Percentiles rank a stretch among this genome's conserved stretches.
phyloP scores from a whole-genome alignment of 2,329 filamentous ascomycete species.

The Penicillium sp. region DNA sequence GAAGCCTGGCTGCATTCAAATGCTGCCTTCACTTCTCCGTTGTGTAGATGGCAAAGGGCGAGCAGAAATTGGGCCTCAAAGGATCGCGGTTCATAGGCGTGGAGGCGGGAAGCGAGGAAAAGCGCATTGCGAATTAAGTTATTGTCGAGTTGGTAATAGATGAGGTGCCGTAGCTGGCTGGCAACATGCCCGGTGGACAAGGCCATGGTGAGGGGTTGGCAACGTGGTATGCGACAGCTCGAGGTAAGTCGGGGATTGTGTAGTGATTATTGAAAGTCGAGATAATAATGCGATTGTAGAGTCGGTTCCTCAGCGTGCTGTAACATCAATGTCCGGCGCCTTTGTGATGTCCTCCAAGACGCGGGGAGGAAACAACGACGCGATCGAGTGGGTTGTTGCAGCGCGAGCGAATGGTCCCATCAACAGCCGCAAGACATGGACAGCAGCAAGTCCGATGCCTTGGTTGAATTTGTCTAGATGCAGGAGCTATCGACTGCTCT shows the following conservation, averaged over 20 bases:
- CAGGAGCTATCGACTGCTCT: constrained; percentile 6
- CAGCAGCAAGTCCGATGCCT: not conserved
- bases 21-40: constrained; percentile 74
- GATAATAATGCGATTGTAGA: constrained; percentile 4
- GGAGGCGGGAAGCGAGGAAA: constrained; percentile 81
- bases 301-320: constrained; percentile 4
- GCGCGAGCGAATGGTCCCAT: constrained; percentile 12
- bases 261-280: not conserved
- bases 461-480: not conserved
- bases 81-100: constrained; percentile 72
- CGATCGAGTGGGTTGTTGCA: constrained; percentile 12
- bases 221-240: constrained; percentile 2
- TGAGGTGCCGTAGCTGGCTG: constrained; percentile 55
- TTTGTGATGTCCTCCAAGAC: constrained; percentile 9
- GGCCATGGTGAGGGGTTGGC: constrained; percentile 42
- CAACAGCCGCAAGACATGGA: constrained; percentile 12
- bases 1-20: constrained; percentile 70
- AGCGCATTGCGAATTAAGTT: constrained; percentile 80
- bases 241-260: constrained; percentile 1
- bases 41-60: constrained; percentile 72
- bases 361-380: constrained; percentile 18
- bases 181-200: constrained; percentile 48
- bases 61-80: constrained; percentile 74
- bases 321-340: constrained; percentile 14
- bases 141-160: constrained; percentile 77